These are phyloP conservation scores for Serendipita sp. DNA, from an alignment of 768 basidiomycete genomes.

Conservation along the genomic window DNA sequence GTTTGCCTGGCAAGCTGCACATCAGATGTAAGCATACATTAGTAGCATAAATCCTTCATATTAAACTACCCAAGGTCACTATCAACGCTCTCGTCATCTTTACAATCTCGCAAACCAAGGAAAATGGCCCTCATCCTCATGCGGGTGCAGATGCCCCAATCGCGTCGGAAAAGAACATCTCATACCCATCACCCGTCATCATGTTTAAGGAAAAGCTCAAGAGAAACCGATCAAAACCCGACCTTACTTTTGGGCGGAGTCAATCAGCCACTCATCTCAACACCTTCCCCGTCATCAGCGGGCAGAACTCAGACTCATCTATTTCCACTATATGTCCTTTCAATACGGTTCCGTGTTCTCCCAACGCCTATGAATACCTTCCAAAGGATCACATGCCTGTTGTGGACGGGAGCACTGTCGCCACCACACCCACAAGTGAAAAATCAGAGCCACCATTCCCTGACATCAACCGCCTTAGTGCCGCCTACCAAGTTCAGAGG, in stretches of 20 bases:
- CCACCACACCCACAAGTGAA: background rate
- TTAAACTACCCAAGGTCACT: constrained; percentile 23
- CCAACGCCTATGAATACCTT: background rate
- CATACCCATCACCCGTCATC: background rate
- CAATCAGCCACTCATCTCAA: background rate
- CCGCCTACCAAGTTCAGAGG: too few relatives aligned
- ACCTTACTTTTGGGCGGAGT: background rate
- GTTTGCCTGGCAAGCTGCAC: background rate
- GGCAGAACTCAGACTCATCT: too few relatives aligned
- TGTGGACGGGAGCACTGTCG: background rate
- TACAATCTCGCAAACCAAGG: background rate
- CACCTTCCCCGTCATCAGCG: too few relatives aligned
- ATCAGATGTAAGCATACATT: background rate
- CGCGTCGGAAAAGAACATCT: background rate
- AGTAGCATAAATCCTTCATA: background rate
- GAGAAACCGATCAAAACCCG: background rate
- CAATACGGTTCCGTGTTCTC: background rate
- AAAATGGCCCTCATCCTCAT: background rate
- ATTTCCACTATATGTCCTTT: too few relatives aligned
- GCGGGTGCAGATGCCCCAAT: background rate
- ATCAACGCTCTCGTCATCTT: constrained; percentile 32
- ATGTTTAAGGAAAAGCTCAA: background rate
- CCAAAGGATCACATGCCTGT: background rate
- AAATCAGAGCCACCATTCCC: background rate
- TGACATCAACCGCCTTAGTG: too few relatives aligned